These are phyloP conservation scores for Phytophthora pluvialis DNA, from an alignment of 352 stramenopile species.

Conservation along the genomic window DNA sequence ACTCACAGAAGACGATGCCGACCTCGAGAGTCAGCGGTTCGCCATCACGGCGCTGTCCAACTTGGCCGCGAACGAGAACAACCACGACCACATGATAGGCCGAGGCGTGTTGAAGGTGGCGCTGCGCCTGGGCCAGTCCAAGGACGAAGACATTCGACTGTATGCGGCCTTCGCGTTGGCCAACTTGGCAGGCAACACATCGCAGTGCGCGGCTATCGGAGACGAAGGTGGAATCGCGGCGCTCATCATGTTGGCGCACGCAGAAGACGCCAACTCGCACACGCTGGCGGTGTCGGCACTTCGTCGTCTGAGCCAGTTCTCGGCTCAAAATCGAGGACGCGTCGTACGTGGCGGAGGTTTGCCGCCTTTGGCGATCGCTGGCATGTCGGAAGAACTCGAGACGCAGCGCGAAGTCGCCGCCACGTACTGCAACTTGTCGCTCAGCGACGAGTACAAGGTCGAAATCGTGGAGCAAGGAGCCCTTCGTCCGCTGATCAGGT, in stretches of 20 bases:
- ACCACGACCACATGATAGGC: conserved; percentile 92
- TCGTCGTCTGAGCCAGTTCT: conserved; percentile 92
- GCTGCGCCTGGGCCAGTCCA: conserved; percentile 71
- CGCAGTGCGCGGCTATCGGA: conserved; percentile 89
- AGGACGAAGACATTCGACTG: conserved; percentile 86
- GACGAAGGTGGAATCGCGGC: conserved; percentile 89
- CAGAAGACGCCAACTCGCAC: conserved; percentile 89
- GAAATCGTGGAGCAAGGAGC: conserved; percentile 87
- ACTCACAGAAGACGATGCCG: conserved; percentile 64
- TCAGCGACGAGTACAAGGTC: conserved; percentile 93
- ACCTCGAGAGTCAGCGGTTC: conserved; percentile 90
- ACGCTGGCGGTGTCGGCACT: conserved; percentile 94
- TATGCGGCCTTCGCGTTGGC: conserved; percentile 93
- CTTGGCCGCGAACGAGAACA: conserved; percentile 93
- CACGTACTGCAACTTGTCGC: conserved; percentile 94
- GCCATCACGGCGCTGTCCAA: conserved; percentile 96
- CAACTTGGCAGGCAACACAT: conserved; percentile 92
- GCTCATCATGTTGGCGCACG: conserved; percentile 91
- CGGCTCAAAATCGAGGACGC: conserved; percentile 84
- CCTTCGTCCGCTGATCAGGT: conserved; percentile 79
- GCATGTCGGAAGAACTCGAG: conserved; percentile 91
- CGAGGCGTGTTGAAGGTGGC: conserved; percentile 88
- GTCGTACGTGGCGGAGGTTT: conserved; percentile 90
- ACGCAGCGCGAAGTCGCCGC: conserved; percentile 95
- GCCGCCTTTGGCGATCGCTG: conserved; percentile 82